Base-by-base conservation (phyloP, 371 early-diverging fungal species). In the Batkoa obscura region DNA sequence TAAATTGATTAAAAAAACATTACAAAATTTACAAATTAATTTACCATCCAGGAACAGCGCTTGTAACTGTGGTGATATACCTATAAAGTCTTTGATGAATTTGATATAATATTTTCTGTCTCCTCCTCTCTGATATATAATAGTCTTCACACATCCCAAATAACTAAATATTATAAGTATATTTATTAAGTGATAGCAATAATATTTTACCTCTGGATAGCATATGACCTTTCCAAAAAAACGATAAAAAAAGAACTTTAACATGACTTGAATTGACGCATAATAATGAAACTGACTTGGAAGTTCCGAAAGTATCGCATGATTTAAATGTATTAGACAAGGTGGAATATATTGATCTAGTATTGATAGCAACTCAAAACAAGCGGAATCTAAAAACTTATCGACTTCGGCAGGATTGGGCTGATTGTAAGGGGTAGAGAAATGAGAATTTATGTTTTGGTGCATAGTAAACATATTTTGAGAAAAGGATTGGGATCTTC, bases 171-270 rank as follows among this genome's bases (percentile, higher is more conserved):
- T n/a, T n/a, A n/a, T n/a, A n/a, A n/a, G n/a, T n/a, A n/a, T n/a
- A n/a, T n/a, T n/a, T n/a, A n/a, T n/a, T n/a, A n/a, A n/a, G n/a
- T n/a, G n/a, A n/a, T n/a, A n/a, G n/a, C n/a, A n/a, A n/a, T n/a
- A n/a, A n/a, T n/a, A n/a, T n/a, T 51, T 60, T 60, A 62, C 70
- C 64, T 69, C 70, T 6, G 70, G 70, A 37, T 67, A 67, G 30
- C 65, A 64, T 8, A 70, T 66, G n/a, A 63, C 64, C 58, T 65
- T 62, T 58, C 66, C 68, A 59, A 70, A 61, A 57, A 70, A 70
- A 8, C 66, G 64, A 42, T 64, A 67, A 55, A 67, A 70, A 59
- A 70, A 67, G 50, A 67, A 70, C 45, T 70, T 67, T 46, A 70
- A 59, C 45, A 67, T 58, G 34, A 70, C 61, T 39, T 66, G 58